Percentiles rank a stretch among this genome's conserved stretches.
Conservation (phyloP, 345 rosid species). For the Bruguiera gymnorhiza region DNA sequence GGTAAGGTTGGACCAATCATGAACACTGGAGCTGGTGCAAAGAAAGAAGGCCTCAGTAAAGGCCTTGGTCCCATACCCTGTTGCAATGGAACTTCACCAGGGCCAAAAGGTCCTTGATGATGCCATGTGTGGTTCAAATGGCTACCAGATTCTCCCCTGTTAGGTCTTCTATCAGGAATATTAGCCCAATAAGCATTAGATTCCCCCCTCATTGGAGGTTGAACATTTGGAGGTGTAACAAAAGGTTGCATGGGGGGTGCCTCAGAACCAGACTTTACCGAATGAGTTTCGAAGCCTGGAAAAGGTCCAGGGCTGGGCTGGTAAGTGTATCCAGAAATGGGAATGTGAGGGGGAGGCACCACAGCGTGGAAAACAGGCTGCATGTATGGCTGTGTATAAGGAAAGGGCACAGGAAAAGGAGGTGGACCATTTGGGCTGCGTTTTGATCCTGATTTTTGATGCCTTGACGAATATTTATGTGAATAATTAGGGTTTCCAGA, state of each 20-base stretch:
- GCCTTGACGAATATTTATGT: conserved; percentile 52
- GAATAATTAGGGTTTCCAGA: conserved; percentile 51
- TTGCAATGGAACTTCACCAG: conserved; percentile 57
- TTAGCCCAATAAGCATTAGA: conserved; percentile 42
- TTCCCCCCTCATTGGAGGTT: conserved; percentile 59
- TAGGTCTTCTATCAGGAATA: conserved; percentile 48
- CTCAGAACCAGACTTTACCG: conserved; percentile 56
- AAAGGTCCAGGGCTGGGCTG: conserved; percentile 59
- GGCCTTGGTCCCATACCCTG: conserved; percentile 67
- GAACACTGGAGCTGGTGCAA: conserved; percentile 68
- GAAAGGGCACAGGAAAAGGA: conserved; percentile 50
- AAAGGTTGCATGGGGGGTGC: conserved; percentile 47
- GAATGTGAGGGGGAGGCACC: conserved; percentile 61
- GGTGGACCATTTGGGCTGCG: conserved; percentile 53
- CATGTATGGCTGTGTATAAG: conserved; percentile 50
- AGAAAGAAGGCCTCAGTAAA: conserved; percentile 53
- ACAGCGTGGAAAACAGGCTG: conserved; percentile 54
- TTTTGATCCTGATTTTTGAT: conserved; percentile 63
- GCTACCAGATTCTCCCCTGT: conserved; percentile 42
- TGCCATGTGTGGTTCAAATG: conserved; percentile 56
- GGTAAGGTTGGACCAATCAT: conserved; percentile 69
- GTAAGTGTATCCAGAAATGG: conserved; percentile 58
- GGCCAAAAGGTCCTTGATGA: conserved; percentile 53
- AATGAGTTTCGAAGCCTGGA: conserved; percentile 57
- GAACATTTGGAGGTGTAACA: conserved; percentile 49